Percentiles rank a stretch among this genome's conserved stretches.
Evolutionary conservation across 495 filamentous ascomycete species (phyloP).

Genomic region (Annulohypoxylon stygium): DNA sequence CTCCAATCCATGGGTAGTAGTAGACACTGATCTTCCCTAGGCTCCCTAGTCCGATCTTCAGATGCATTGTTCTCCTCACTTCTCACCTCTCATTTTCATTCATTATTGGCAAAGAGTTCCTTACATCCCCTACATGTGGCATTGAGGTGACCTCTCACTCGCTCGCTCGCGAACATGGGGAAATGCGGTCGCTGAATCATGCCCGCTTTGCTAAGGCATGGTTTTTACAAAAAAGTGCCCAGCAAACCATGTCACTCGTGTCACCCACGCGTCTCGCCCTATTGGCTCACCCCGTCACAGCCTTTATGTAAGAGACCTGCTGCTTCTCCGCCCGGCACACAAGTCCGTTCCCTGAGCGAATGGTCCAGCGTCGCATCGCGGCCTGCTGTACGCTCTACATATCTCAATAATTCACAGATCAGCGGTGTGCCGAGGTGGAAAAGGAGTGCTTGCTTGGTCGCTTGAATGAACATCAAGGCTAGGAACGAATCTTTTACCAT

Average conservation of each 20-base stretch:
- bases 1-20: background rate
- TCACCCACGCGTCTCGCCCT: slow-evolving; percentile 22
- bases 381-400: slow-evolving; percentile 9
- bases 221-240: slow-evolving; percentile 1
- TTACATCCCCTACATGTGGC: slow-evolving; percentile 27
- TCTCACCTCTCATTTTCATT: slow-evolving; percentile 7
- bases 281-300: slow-evolving; percentile 21
- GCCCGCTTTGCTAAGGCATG: slow-evolving; percentile 23
- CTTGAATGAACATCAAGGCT: background rate
- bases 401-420: slow-evolving; percentile 8
- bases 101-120: background rate
- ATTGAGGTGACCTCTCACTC: slow-evolving; percentile 29
- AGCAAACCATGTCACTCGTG: slow-evolving; percentile 41
- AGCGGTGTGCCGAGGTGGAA: slow-evolving; percentile 14
- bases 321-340: slow-evolving; percentile 28
- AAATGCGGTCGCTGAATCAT: slow-evolving; percentile 32
- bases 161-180: slow-evolving; percentile 15
- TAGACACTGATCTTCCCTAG: slow-evolving; percentile 10
- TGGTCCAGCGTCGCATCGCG: slow-evolving; percentile 15
- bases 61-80: slow-evolving; percentile 28
- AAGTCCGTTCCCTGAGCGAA: slow-evolving; percentile 9
- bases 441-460: background rate
- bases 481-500: background rate
- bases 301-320: slow-evolving; percentile 22
- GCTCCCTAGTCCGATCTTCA: slow-evolving; percentile 9